Evolutionary conservation across 352 stramenopile species (phyloP).

Genomic region (Phytophthora pseudosyringae): DNA sequence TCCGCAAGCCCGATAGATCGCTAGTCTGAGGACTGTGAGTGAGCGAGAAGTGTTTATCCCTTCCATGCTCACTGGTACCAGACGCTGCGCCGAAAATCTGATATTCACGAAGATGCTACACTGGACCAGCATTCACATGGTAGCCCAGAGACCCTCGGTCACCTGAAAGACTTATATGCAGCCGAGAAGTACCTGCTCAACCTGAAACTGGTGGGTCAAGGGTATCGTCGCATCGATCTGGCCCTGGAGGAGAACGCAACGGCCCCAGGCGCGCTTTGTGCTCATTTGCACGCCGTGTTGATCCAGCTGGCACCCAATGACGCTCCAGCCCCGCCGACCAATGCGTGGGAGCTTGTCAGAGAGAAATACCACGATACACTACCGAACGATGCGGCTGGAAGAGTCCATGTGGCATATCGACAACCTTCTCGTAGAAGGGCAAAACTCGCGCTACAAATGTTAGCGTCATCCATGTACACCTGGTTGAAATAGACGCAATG

Average conservation of each 20-base stretch:
- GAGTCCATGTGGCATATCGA: slow-evolving; percentile 61
- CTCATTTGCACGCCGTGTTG: slow-evolving; percentile 64
- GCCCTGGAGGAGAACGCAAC: slow-evolving; percentile 56
- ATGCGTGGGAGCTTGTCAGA: slow-evolving; percentile 34
- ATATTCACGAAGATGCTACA: slow-evolving; percentile 55
- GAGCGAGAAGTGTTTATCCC: slow-evolving; percentile 66
- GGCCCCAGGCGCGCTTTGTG: slow-evolving; percentile 45
- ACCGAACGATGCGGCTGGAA: slow-evolving; percentile 38
- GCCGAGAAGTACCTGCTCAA: slow-evolving; percentile 69
- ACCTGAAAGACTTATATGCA: slow-evolving; percentile 51
- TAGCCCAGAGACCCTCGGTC: slow-evolving; percentile 45
- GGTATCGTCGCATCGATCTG: slow-evolving; percentile 49
- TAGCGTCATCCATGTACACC: slow-evolving; percentile 16
- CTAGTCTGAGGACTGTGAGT: slow-evolving; percentile 38
- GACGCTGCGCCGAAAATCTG: slow-evolving; percentile 55
- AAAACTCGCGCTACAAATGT: slow-evolving; percentile 66
- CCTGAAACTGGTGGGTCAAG: slow-evolving; percentile 24
- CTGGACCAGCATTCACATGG: slow-evolving; percentile 48
- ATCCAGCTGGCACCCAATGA: slow-evolving; percentile 53
- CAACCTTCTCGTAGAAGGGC: slow-evolving; percentile 72
- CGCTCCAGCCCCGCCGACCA: neutral
- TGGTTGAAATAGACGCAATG: slow-evolving; percentile 12
- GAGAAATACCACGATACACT: slow-evolving; percentile 42
- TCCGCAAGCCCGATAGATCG: slow-evolving; percentile 18
- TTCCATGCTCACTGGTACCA: slow-evolving; percentile 58